These are phyloP conservation scores for Oropetium thomaeum DNA, from an alignment of 176 grass and related monocot genomes.

Conservation along the genomic window DNA sequence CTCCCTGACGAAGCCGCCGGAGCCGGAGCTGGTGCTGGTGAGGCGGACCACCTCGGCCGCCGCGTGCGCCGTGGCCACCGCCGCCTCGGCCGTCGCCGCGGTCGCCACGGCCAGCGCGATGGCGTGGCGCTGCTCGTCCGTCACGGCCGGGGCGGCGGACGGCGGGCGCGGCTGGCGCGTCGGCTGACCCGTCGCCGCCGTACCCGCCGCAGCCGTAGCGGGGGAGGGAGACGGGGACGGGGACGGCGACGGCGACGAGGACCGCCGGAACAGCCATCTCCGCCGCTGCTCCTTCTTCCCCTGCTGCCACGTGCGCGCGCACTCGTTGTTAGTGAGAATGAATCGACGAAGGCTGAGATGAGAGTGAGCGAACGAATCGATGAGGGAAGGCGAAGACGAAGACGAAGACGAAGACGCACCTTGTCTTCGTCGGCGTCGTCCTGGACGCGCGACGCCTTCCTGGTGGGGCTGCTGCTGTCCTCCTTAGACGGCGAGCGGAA, in stretches of 20 bases:
- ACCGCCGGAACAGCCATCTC: slow-evolving; percentile 81
- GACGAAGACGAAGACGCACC: slow-evolving; percentile 29
- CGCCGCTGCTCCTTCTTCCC: slow-evolving; percentile 70
- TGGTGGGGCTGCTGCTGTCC: slow-evolving; percentile 18
- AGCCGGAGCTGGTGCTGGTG: slow-evolving; percentile 3
- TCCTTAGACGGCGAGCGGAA: slow-evolving; percentile 95
- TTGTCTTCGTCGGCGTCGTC: slow-evolving; percentile 47
- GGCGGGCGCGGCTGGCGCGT: background rate
- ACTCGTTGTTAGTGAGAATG: too few relatives aligned
- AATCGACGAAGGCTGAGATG: too few relatives aligned
- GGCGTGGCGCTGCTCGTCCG: slow-evolving; percentile 78
- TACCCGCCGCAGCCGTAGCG: too few relatives aligned
- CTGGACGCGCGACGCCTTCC: slow-evolving; percentile 39
- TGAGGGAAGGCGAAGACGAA: too few relatives aligned
- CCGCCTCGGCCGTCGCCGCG: slow-evolving; percentile 75
- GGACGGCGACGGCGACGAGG: slow-evolving; percentile 34
- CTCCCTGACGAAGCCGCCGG: slow-evolving; percentile 39
- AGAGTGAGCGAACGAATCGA: too few relatives aligned
- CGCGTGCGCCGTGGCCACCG: slow-evolving; percentile 81
- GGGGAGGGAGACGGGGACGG: slow-evolving; percentile 17
- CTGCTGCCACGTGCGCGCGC: too few relatives aligned
- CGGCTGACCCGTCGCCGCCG: background rate
- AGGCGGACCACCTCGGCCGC: slow-evolving; percentile 90
- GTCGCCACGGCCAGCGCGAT: slow-evolving; percentile 83
- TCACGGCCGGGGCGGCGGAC: slow-evolving; percentile 20